phyloP scores from a whole-genome alignment of 495 filamentous ascomycete genomes.

The Cenococcum geophilum region DNA sequence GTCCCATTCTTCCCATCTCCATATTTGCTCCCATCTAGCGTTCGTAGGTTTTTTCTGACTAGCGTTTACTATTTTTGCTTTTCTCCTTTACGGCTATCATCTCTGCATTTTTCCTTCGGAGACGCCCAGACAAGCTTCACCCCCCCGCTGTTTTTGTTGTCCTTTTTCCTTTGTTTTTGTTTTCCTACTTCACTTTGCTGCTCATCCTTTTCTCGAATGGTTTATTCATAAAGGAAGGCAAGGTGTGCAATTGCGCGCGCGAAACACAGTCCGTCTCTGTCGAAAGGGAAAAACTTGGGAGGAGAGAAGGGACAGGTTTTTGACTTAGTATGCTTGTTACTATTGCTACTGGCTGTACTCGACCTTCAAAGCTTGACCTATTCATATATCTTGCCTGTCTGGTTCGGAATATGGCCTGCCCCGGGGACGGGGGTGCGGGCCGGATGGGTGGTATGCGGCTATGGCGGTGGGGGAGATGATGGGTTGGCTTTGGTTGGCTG shows the following conservation, averaged over 20 bases:
- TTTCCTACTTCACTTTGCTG: conserved; percentile 1
- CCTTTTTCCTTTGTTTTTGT: conserved; percentile 1
- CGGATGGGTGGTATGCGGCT: neutral
- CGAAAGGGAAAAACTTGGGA: neutral
- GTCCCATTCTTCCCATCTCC: neutral
- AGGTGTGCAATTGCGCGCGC: neutral
- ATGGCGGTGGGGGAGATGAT: neutral
- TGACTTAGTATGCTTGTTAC: neutral
- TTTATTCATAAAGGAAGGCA: conserved; percentile 5
- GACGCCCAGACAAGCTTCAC: neutral
- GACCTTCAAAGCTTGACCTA: neutral
- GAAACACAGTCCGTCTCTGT: neutral
- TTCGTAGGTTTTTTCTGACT: neutral
- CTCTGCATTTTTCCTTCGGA: neutral
- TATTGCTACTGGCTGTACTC: neutral
- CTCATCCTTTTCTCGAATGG: neutral
- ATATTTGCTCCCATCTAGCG: neutral
- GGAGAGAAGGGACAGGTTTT: neutral
- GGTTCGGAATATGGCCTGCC: too few relatives aligned
- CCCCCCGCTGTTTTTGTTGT: neutral
- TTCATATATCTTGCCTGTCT: neutral
- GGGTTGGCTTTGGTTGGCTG: neutral
- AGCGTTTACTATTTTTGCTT: neutral
- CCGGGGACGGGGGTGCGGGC: neutral
- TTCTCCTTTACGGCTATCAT: neutral